A percentile compares a stretch with the other conserved stretches of the same genome.
phyloP scores from a whole-genome alignment of 371 early-diverging fungal genomes.

The Fennellomyces sp. region DNA sequence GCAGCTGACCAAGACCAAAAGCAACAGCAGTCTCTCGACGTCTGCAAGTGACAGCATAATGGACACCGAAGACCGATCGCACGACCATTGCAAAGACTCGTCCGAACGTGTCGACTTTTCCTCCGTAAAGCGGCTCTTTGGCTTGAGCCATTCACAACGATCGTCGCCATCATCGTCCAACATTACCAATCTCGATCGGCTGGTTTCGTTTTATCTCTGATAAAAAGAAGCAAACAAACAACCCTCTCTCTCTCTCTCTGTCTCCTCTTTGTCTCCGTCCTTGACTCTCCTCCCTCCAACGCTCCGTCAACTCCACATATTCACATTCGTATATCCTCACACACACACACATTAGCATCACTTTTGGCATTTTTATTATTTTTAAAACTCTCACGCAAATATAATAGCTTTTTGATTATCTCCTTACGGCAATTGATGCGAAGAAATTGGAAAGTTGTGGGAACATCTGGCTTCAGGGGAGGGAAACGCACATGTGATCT shows the following conservation, averaged over 20 bases:
- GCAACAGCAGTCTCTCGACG: background rate
- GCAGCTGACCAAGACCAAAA: constrained; percentile 10
- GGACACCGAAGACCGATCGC: background rate
- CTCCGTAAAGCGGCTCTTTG: too few species aligned
- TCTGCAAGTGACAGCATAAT: background rate
- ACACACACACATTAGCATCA: too few species aligned
- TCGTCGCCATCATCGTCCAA: background rate
- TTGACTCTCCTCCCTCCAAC: background rate
- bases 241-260: background rate
- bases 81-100: too few species aligned
- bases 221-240: background rate
- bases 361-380: too few species aligned
- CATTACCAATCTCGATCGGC: constrained; percentile 6
- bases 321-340: too few species aligned
- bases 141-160: background rate
- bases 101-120: too few species aligned
- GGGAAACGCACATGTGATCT: background rate
- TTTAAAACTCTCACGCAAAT: too few species aligned
- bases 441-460: background rate
- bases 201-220: constrained; percentile 8
- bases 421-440: too few species aligned
- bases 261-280: background rate
- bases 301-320: too few species aligned
- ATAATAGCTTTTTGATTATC: too few species aligned
- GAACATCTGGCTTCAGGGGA: too few species aligned